A percentile compares a stretch with the other conserved stretches of the same genome.
Conservation (phyloP, 176 grass and related monocot species). For the Echinochloa phyllopogon region DNA sequence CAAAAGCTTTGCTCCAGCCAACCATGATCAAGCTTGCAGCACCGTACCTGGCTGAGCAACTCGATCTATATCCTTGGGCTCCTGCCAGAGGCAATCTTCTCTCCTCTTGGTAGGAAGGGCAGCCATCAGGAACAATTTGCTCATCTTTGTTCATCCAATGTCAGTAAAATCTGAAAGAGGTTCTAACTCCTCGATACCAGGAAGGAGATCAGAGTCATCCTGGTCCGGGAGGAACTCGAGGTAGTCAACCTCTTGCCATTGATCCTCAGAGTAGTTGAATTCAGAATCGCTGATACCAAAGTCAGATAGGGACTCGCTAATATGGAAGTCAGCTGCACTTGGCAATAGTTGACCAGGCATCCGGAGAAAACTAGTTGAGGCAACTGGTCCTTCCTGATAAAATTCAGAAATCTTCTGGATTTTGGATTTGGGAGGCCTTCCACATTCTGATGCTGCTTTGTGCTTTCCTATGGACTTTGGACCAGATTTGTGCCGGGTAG, state of each 20-base stretch:
- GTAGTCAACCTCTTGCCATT: constrained; percentile 31
- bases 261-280: constrained; percentile 38
- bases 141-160: constrained; percentile 62
- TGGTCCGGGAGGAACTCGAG: constrained; percentile 45
- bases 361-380: constrained; percentile 49
- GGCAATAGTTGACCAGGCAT: constrained; percentile 34
- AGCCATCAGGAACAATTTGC: constrained; percentile 14
- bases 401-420: constrained; percentile 61
- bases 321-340: constrained; percentile 44
- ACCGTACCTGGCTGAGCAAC: constrained; percentile 6
- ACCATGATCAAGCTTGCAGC: constrained; percentile 36
- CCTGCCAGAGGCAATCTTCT: constrained; percentile 41
- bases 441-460: constrained; percentile 64
- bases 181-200: constrained; percentile 70
- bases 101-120: constrained; percentile 25
- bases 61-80: constrained; percentile 20
- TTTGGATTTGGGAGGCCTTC: constrained; percentile 75
- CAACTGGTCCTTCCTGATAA: constrained; percentile 44
- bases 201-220: constrained; percentile 62
- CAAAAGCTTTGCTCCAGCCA: constrained; percentile 36
- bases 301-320: constrained; percentile 54
- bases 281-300: constrained; percentile 54
- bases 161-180: constrained; percentile 81
- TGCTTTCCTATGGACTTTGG: constrained; percentile 73
- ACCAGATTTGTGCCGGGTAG: constrained; percentile 54